Evolutionary conservation across 768 basidiomycete genomes (phyloP).

Genomic region (Cystofilobasidium bisporidii): DNA sequence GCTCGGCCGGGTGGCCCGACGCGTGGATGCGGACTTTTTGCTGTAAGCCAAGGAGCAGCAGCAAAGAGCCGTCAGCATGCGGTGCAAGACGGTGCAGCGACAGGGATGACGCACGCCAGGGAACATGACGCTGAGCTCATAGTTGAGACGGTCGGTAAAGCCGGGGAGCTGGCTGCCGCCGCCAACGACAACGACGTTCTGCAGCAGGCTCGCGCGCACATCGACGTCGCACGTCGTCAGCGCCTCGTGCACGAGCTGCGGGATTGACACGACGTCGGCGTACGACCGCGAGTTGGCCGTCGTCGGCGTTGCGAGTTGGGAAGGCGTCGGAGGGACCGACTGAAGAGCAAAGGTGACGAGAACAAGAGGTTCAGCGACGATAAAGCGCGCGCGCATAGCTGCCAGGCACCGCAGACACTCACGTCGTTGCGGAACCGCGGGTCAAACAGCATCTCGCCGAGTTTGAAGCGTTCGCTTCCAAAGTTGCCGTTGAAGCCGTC

Average conservation of each 20-base stretch:
- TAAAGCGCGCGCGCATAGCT: neutral
- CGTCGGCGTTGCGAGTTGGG: constrained; percentile 34
- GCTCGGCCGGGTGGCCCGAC: constrained; percentile 79
- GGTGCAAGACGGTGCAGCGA: constrained; percentile 15
- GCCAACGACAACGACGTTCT: constrained; percentile 92
- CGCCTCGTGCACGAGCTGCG: constrained; percentile 63
- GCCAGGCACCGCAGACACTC: neutral
- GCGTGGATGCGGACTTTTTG: constrained; percentile 80
- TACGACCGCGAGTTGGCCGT: constrained; percentile 41
- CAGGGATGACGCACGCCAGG: constrained; percentile 68
- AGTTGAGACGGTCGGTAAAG: constrained; percentile 67
- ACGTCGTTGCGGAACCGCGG: constrained; percentile 46
- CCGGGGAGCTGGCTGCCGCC: constrained; percentile 81
- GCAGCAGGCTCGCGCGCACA: constrained; percentile 74
- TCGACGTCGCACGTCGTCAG: constrained; percentile 83
- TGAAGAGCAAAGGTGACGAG: constrained; percentile 18
- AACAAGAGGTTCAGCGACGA: neutral
- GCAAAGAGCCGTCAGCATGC: neutral
- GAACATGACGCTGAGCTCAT: constrained; percentile 64
- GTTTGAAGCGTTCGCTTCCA: constrained; percentile 65
- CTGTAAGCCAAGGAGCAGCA: constrained; percentile 30
- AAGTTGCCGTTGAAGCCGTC: constrained; percentile 82
- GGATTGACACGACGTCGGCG: constrained; percentile 44
- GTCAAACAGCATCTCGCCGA: constrained; percentile 82
- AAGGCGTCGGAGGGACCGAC: constrained; percentile 36